phyloP scores from a whole-genome alignment of 768 basidiomycete genomes.

The Russula sp. region DNA sequence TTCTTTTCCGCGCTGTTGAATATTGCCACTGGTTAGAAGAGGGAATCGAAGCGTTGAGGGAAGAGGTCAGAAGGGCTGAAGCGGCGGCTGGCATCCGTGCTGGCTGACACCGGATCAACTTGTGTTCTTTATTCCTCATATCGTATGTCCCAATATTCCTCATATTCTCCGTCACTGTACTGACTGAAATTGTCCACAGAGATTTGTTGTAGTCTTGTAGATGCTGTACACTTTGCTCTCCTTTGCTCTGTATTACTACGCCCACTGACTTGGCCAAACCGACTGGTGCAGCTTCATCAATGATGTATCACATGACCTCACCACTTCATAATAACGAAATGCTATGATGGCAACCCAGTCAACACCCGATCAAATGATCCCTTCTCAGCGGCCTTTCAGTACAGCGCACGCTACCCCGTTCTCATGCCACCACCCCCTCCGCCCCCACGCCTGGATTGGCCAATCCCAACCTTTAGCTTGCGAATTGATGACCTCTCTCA shows the following conservation, averaged over 20 bases:
- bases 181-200: background rate
- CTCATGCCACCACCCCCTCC: conserved; percentile 12
- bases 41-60: conserved; percentile 58
- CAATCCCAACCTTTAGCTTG: conserved; percentile 45
- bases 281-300: background rate
- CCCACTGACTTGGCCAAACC: background rate
- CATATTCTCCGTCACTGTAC: background rate
- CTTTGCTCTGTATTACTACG: too few species aligned
- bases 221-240: background rate
- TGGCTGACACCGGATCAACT: background rate
- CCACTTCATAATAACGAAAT: background rate
- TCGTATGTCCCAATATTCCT: background rate
- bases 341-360: background rate
- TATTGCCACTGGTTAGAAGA: conserved; percentile 85
- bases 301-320: conserved; percentile 7
- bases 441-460: conserved; percentile 32
- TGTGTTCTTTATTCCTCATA: background rate
- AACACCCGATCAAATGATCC: background rate
- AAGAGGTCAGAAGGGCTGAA: conserved; percentile 64
- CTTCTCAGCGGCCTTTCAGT: too few species aligned
- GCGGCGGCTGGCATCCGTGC: conserved; percentile 50
- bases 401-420: too few species aligned
- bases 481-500: conserved; percentile 50
- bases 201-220: background rate
- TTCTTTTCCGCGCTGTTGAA: conserved; percentile 79